Conservation (phyloP, 2,329 filamentous ascomycete genomes). For the Cladophialophora exuberans region DNA sequence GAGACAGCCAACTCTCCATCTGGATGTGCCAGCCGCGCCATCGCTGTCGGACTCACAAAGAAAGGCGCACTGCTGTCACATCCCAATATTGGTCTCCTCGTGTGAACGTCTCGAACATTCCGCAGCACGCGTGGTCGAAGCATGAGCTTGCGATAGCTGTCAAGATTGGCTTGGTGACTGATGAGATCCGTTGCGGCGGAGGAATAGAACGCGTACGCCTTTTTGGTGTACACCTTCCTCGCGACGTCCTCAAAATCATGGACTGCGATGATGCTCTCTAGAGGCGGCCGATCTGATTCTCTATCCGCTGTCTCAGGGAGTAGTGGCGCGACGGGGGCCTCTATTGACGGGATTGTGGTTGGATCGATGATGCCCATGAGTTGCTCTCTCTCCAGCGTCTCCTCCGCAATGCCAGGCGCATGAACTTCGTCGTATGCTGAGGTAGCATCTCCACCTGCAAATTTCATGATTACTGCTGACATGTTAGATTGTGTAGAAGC, state of each 20-base stretch:
- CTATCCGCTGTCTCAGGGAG: neutral
- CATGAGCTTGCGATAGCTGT: slow-evolving; percentile 22
- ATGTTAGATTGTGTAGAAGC: neutral
- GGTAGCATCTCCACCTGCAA: too few species aligned
- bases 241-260: slow-evolving; percentile 24
- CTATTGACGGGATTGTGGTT: neutral
- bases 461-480: too few species aligned
- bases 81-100: slow-evolving; percentile 37
- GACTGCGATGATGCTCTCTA: slow-evolving; percentile 15
- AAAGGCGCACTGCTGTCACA: slow-evolving; percentile 40
- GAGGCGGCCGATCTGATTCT: neutral
- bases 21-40: slow-evolving; percentile 40
- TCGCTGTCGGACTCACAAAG: slow-evolving; percentile 44
- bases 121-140: slow-evolving; percentile 50
- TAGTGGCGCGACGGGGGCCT: slow-evolving; percentile 18
- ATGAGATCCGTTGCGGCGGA: slow-evolving; percentile 21
- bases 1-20: slow-evolving; percentile 43
- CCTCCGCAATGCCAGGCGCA: slow-evolving; percentile 18
- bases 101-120: slow-evolving; percentile 38
- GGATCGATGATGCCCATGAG: slow-evolving; percentile 12
- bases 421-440: slow-evolving; percentile 22
- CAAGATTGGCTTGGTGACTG: slow-evolving; percentile 24
- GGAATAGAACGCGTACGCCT: slow-evolving; percentile 19
- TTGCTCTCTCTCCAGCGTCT: slow-evolving; percentile 13
- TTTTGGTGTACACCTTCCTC: slow-evolving; percentile 2